Conservation (phyloP, 2,329 filamentous ascomycete species). For the Leptodontidium sp. region DNA sequence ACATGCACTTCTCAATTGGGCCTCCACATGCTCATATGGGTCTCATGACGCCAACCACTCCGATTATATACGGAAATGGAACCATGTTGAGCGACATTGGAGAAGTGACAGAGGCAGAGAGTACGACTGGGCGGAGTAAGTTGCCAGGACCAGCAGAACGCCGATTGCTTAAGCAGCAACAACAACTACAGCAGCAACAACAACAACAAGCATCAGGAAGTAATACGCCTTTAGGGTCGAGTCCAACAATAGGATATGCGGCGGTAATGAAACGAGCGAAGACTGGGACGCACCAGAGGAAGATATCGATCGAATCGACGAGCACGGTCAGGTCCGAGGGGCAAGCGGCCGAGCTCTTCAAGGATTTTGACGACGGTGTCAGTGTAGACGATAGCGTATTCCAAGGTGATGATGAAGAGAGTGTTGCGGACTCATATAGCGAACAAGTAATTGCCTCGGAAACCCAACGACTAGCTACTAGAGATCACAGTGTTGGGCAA, state of each 20-base stretch:
- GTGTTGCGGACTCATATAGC: constrained; percentile 55
- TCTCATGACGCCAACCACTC: constrained; percentile 61
- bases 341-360: constrained; percentile 57
- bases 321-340: constrained; percentile 65
- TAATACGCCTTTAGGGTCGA: constrained; percentile 50
- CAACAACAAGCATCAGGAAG: constrained; percentile 20
- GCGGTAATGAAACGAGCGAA: constrained; percentile 57
- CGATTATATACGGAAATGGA: constrained; percentile 74
- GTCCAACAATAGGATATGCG: constrained; percentile 56
- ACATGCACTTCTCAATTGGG: constrained; percentile 45
- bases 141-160: constrained; percentile 45
- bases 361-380: constrained; percentile 67
- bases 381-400: constrained; percentile 72
- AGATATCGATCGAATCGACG: constrained; percentile 65
- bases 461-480: constrained; percentile 39
- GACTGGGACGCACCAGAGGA: constrained; percentile 56
- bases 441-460: constrained; percentile 45
- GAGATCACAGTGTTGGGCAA: constrained; percentile 47
- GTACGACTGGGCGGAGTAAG: constrained; percentile 54
- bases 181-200: constrained; percentile 33
- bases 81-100: constrained; percentile 74
- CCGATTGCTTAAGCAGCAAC: constrained; percentile 40
- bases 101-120: constrained; percentile 62
- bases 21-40: constrained; percentile 55
- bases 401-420: constrained; percentile 73